Base-by-base conservation (phyloP, 495 filamentous ascomycete species). In the Jackrogersella minutella region DNA sequence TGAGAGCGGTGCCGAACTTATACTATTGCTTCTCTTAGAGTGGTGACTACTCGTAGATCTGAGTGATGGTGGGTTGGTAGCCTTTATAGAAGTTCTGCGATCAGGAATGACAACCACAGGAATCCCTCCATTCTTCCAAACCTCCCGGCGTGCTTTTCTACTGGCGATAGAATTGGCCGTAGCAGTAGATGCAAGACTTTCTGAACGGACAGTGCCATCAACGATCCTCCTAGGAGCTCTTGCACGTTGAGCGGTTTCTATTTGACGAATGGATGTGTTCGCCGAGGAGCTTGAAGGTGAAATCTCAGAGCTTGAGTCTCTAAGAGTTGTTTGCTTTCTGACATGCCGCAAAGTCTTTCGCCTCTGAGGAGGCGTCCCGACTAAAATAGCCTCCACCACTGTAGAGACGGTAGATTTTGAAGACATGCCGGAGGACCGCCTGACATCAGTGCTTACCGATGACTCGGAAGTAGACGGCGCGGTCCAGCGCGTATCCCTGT, bases 81-180 rank as follows among this genome's bases (percentile, higher is more conserved):
- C 86, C 41, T 84, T 85, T 8, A 90, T 74, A 10, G 90, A 92
- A 9, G 89, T 86, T 17, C 75, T 81, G 37, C 90, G 82, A 40
- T 91, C 82, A 10, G 91, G 91, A 37, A 92, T 85, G 16, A 92
- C 85, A 13, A 91, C 85, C 47, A 92, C 89, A 4, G 88, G 88
- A 51, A 90, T 89, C 4, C 76, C 81, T 26, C 83, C 83, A 36
- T 68, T 79, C 62, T 79, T 84, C 73, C 79, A 73, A 6, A 87
- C 80, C 44, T 89, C 86, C 28, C 82, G 79, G n/a, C 82, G 79
- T 10, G 81, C 81, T 51, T 79, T 85, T 30, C 74, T 78, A 64
- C 81, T 84, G 2, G 83, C 82, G 40, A 82, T 82, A n/a, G 81
- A 82, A 47, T 80, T 86, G 28, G 76, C 71, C 6, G 88, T 88